Base-by-base conservation (phyloP, 177 flowering plant genomes). In the Telopea speciosissima region DNA sequence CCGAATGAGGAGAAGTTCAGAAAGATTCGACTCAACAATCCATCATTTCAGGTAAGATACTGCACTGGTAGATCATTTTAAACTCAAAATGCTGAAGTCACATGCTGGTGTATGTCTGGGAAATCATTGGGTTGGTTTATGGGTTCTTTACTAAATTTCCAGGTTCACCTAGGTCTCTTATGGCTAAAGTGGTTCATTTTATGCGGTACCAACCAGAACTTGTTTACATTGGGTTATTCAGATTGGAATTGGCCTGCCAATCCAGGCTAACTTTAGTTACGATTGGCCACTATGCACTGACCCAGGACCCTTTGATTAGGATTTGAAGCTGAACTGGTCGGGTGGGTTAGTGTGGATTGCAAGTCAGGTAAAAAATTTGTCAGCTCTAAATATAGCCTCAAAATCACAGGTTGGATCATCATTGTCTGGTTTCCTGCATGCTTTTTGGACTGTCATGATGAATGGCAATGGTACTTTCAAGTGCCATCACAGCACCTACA, bases 1-100 rank as follows among this genome's bases (percentile, higher is more conserved):
- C 99, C 97, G 9, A 79, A 85, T 33, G 90, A 84, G 80, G 94
- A 85, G 76, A 95, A 88, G 63, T 95, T 81, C 80, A 81, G 94
- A 80, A 90, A 82, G 81, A 92, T 95, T 66, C 82, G 94, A 64
- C 77, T 95, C 17, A 78, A 67, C 63, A 95, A 92, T 69, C 91
- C 89, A 28, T 72, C 81, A 14, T 95, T 95, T 79, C 88, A 85
- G 86, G 97, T 88, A 84, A 65, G 71, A 5, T 26, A 54, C n/a
- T 33, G 44, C 60, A 36, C 42, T 69, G 31, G 72, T 36, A n/a
- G 16, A 62, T 62, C 36, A 13, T 40, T n/a, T 62, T 28, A 28
- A 28, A 28, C 31, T 28, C 31, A 28, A 28, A 28, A 28, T 28
- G 31, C 31, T 28, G 2, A 28, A 28, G 3, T 28, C 31, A 28